These are phyloP conservation scores for Aethionema arabicum DNA, from an alignment of 345 rosid species.

Conservation along the genomic window DNA sequence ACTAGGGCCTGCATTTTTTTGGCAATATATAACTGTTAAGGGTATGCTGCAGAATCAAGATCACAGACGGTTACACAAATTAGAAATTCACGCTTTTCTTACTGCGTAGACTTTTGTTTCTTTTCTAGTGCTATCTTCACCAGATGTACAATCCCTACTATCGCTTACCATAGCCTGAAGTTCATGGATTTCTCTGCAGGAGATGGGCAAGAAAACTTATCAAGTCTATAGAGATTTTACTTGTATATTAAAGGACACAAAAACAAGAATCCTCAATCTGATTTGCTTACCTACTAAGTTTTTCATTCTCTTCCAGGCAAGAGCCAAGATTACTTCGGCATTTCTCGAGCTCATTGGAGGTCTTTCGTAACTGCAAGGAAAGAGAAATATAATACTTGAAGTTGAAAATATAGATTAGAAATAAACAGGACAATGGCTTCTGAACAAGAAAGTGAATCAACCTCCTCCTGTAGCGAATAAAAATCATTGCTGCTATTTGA, in stretches of 20 bases:
- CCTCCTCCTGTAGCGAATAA: conserved; percentile 59
- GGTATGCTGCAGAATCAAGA: conserved; percentile 16
- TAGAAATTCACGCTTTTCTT: conserved; percentile 19
- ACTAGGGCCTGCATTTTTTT: conserved; percentile 37
- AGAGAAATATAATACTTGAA: conserved; percentile 14
- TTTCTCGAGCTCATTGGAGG: conserved; percentile 61
- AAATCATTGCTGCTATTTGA: conserved; percentile 47
- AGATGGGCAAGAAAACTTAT: conserved; percentile 22
- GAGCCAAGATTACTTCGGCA: conserved; percentile 63
- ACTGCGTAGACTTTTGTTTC: conserved; percentile 41
- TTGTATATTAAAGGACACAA: conserved; percentile 14
- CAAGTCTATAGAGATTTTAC: conserved; percentile 23
- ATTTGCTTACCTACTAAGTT: conserved; percentile 62
- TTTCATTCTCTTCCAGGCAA: conserved; percentile 80
- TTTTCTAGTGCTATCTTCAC: conserved; percentile 32
- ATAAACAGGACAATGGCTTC: conserved; percentile 26
- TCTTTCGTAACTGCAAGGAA: conserved; percentile 55
- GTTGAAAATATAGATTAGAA: conserved; percentile 21
- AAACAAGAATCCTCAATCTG: conserved; percentile 26
- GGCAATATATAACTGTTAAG: conserved; percentile 21
- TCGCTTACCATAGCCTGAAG: conserved; percentile 49
- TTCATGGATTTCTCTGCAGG: conserved; percentile 69
- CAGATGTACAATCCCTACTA: conserved; percentile 38
- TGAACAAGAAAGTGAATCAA: conserved; percentile 37
- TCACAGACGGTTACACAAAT: conserved; percentile 19